These are phyloP conservation scores for Pleurotus eryngii DNA, from an alignment of 768 basidiomycete species.

Conservation along the genomic window DNA sequence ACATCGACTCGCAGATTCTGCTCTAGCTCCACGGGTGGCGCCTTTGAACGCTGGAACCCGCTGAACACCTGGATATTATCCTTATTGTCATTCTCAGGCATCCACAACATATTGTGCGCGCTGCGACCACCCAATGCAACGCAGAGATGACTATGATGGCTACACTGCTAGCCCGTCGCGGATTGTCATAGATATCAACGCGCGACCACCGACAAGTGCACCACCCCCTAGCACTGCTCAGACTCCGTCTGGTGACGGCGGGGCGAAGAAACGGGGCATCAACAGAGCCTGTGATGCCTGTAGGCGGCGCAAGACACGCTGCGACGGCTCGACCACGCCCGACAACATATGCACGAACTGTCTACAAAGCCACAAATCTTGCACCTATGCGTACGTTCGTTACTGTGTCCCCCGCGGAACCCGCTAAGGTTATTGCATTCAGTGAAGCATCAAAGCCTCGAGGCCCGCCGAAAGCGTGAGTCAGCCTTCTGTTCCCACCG, in stretches of 20 bases:
- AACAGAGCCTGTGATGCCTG: constrained; percentile 62
- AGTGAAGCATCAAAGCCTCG: constrained; percentile 66
- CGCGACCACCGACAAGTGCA: not conserved
- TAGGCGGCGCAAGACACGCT: constrained; percentile 55
- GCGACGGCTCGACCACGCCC: constrained; percentile 53
- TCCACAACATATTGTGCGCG: not conserved
- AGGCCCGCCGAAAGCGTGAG: constrained; percentile 67
- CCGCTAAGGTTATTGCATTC: not conserved
- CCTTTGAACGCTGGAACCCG: not conserved
- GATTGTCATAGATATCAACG: constrained; percentile 7
- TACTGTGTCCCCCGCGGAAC: not conserved
- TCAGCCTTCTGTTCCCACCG: constrained; percentile 11
- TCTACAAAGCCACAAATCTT: constrained; percentile 42
- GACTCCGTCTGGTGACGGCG: constrained; percentile 5
- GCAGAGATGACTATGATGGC: not conserved
- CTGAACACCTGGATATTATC: too few relatives aligned
- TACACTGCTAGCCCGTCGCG: not conserved
- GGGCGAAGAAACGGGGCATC: constrained; percentile 40
- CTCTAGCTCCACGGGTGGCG: not conserved
- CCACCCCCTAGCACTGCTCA: not conserved
- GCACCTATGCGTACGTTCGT: constrained; percentile 55
- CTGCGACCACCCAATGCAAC: not conserved
- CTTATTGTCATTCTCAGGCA: not conserved
- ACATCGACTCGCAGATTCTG: too few relatives aligned
- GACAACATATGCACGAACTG: constrained; percentile 60